Evolutionary conservation across 768 basidiomycete species (phyloP).

Genomic region (Tulasnella sp.): DNA sequence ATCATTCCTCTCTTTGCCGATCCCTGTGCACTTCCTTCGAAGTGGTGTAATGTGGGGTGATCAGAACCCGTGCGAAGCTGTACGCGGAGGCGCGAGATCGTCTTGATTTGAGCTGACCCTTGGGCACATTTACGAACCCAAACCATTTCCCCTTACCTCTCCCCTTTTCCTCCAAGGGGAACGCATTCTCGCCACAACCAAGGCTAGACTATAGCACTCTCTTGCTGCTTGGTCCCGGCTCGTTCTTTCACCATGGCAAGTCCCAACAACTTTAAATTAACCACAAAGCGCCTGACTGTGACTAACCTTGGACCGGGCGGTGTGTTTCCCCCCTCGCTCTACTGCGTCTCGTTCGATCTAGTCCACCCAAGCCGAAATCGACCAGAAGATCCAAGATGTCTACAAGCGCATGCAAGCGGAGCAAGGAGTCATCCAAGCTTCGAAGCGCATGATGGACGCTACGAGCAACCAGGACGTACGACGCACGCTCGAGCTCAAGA

Average conservation of each 20-base stretch:
- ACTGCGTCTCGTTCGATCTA: not conserved
- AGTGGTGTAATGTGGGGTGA: not conserved
- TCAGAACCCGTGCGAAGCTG: not conserved
- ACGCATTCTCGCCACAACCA: not conserved
- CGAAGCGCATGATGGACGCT: conserved; percentile 70
- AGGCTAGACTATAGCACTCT: not conserved
- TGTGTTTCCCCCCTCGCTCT: not conserved
- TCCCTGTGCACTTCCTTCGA: not conserved
- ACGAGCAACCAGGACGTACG: conserved; percentile 85
- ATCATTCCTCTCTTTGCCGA: not conserved
- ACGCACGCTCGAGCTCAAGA: conserved; percentile 74
- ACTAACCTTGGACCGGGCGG: conserved; percentile 7
- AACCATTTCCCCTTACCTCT: not conserved
- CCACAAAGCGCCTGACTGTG: not conserved
- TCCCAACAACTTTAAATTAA: not conserved
- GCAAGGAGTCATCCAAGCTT: conserved; percentile 86
- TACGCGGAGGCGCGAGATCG: not conserved
- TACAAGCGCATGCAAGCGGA: conserved; percentile 87
- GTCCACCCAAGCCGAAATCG: conserved; percentile 42
- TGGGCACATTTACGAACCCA: conserved; percentile 1
- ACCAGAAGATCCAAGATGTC: conserved; percentile 91
- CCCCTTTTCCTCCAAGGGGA: not conserved
- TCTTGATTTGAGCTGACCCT: conserved; percentile 11
- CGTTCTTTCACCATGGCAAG: conserved; percentile 1
- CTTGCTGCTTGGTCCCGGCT: not conserved